These are phyloP conservation scores for Aspergillus proliferans DNA, from an alignment of 2,329 filamentous ascomycete genomes.

Conservation along the genomic window DNA sequence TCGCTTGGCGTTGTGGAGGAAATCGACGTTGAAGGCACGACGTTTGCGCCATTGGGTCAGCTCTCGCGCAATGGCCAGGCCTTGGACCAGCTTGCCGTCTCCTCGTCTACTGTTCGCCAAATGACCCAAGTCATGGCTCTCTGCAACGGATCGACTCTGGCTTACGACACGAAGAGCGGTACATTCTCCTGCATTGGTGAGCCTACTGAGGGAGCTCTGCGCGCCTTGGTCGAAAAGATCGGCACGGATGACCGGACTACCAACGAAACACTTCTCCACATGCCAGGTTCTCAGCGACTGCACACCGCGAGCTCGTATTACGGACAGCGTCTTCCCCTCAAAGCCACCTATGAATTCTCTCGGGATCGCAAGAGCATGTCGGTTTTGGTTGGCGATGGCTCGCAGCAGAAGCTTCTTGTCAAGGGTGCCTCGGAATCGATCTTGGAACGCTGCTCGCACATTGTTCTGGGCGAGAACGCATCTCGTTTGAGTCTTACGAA, in stretches of 20 bases:
- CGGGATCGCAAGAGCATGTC: conserved; percentile 99
- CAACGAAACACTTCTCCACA: conserved; percentile 47
- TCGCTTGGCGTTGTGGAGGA: conserved; percentile 72
- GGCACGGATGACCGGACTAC: conserved; percentile 65
- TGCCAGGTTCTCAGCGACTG: conserved; percentile 55
- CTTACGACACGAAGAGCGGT: conserved; percentile 70
- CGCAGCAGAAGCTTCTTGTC: conserved; percentile 74
- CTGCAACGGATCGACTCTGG: conserved; percentile 82
- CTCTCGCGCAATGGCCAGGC: conserved; percentile 64
- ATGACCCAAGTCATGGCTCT: conserved; percentile 65
- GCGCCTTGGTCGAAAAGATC: conserved; percentile 88
- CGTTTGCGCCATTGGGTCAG: conserved; percentile 75
- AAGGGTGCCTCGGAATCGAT: conserved; percentile 96
- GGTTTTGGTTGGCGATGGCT: conserved; percentile 69
- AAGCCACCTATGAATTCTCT: conserved; percentile 94
- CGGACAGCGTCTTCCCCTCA: conserved; percentile 64
- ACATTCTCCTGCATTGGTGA: conserved; percentile 82
- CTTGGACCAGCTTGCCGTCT: conserved; percentile 61
- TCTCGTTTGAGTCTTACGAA: conserved; percentile 67
- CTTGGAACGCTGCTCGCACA: conserved; percentile 82
- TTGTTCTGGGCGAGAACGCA: conserved; percentile 69
- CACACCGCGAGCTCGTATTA: conserved; percentile 82
- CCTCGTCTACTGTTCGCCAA: conserved; percentile 71
- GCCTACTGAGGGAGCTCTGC: conserved; percentile 87
- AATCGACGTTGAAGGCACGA: conserved; percentile 85